These are phyloP conservation scores for Starmerella powellii DNA, from an alignment of 805 yeast species.

Conservation along the genomic window DNA sequence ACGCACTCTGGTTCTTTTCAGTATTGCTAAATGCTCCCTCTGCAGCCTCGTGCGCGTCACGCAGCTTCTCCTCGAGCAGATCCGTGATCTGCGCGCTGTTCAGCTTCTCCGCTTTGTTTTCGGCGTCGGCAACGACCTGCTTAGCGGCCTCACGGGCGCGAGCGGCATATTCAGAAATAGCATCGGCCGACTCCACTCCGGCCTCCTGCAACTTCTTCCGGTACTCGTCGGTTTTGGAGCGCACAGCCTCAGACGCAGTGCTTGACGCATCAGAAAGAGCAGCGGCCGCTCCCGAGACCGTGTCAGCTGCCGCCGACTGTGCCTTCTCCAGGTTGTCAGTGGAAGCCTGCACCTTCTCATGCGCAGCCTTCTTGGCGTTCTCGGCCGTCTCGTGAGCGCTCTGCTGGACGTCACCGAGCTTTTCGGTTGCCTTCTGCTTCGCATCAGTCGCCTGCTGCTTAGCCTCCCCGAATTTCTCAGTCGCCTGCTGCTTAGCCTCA, in stretches of 20 bases:
- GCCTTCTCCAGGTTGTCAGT: background rate
- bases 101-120: constrained; percentile 2
- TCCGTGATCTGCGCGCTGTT: constrained; percentile 2
- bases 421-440: background rate
- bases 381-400: background rate
- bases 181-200: constrained; percentile 2
- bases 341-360: background rate
- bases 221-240: background rate
- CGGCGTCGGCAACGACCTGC: constrained; percentile 3
- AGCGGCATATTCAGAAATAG: background rate
- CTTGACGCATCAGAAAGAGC: background rate
- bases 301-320: constrained; percentile 1
- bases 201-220: background rate
- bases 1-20: constrained; percentile 1
- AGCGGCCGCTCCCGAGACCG: background rate
- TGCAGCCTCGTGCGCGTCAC: constrained; percentile 6
- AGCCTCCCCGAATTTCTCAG: background rate
- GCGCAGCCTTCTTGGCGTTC: background rate
- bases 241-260: background rate
- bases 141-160: constrained; percentile 4
- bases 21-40: constrained; percentile 3
- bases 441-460: background rate
- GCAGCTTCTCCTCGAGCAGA: constrained; percentile 8
- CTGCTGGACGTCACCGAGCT: constrained; percentile 2
- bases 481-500: constrained; percentile 1